phyloP scores from a whole-genome alignment of 1,139 yeast genomes.

The Lodderomyces elongisporus region DNA sequence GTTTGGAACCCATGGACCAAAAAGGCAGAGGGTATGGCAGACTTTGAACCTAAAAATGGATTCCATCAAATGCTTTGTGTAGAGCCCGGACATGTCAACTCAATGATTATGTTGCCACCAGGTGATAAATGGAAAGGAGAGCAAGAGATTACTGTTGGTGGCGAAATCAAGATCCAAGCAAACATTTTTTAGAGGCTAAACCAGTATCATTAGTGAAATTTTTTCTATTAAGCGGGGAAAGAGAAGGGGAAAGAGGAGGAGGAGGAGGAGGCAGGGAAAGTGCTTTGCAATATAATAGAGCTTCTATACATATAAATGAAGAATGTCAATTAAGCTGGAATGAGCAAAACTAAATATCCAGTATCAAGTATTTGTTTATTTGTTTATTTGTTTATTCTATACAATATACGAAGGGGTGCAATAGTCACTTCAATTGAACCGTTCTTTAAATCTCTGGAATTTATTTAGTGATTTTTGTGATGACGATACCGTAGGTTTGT shows the following conservation, averaged over 20 bases:
- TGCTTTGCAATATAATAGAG: too few species aligned
- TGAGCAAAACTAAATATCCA: too few species aligned
- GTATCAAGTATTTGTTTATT: too few species aligned
- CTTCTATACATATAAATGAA: too few species aligned
- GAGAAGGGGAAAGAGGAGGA: neutral
- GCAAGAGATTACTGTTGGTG: slow-evolving; percentile 34
- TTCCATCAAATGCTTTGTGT: slow-evolving; percentile 85
- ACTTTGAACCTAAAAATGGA: slow-evolving; percentile 82
- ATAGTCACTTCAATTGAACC: slow-evolving; percentile 17
- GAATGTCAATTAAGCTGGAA: too few species aligned
- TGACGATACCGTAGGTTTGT: slow-evolving; percentile 44
- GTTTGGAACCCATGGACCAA: slow-evolving; percentile 98
- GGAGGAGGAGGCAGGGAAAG: slow-evolving; percentile 20
- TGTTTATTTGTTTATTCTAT: too few species aligned
- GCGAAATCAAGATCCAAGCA: slow-evolving; percentile 42
- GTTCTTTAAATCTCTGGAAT: slow-evolving; percentile 27
- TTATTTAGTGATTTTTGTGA: slow-evolving; percentile 35
- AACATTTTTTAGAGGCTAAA: slow-evolving; percentile 37
- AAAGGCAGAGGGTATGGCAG: slow-evolving; percentile 74
- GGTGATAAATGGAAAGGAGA: slow-evolving; percentile 63
- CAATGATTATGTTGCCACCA: slow-evolving; percentile 55
- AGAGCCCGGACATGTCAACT: slow-evolving; percentile 85
- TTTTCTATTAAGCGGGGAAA: neutral
- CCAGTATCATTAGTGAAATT: neutral
- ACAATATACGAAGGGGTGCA: neutral